Evolutionary conservation across 192 early-diverging fungal genomes (phyloP), one percentile per base, ranked within the genome.

Genomic region (Coemansia sp.): DNA sequence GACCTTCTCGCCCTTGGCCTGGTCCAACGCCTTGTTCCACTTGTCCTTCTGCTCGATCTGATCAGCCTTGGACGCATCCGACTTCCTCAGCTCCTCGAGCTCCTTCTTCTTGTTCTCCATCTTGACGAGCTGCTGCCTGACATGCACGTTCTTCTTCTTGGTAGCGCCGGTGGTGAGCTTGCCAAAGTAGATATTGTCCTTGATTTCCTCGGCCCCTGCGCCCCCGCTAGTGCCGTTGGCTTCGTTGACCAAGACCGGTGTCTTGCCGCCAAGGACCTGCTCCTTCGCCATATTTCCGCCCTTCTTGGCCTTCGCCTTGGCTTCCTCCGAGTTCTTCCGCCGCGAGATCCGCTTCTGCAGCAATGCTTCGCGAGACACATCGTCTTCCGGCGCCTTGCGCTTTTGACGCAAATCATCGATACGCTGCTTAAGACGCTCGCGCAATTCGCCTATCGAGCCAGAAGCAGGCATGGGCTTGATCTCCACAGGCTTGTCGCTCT

Each of bases 1-100:
- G 59, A 95, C 84, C 78, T 93, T 95, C 68, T 93, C 90, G 62
- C 95, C 95, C 62, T 84, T 79, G 3, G 95, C 94, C 72, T 88
- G 82, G 55, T 86, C 84, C 54, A 90, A 51, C 5, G 89, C 86
- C 78, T 92, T 93, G 60, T 75, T 75, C 95, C 95, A 98, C 19
- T 85, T 84, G 49, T 85, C 84, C 64, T 86, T 91, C 62, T 94
- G 90, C 62, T 86, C 82, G 50, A 95, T 65, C 24, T 71, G 56
- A 30, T 75, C 74, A 13, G 92, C 92, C 66, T 88, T 88, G 25
- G 85, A 80, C 18, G 85, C 76, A 45, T 79, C 76, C 60, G 81
- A 77, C 61, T 72, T 68, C 46, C 89, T 82, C 39, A 95, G 81
- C 57, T 86, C 84, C 29, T 87, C 88, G 14, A 94, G 61, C 71